Evolutionary conservation across 148 eudicot species (phyloP).

Genomic region (Vaccinium myrtillus): DNA sequence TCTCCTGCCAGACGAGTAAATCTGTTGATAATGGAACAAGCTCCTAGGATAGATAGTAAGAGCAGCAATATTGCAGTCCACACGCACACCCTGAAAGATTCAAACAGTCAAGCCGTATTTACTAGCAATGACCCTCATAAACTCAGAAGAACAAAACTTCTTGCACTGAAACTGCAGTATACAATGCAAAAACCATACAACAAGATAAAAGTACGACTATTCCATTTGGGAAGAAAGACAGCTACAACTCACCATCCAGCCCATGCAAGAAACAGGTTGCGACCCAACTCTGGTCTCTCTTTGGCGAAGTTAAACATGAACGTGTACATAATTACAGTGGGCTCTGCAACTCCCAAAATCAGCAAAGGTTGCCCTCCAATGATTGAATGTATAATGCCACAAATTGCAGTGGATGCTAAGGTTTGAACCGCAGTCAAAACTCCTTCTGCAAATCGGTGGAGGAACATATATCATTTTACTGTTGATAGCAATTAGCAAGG

Average conservation of each 20-base stretch:
- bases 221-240: background rate
- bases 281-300: slow-evolving; percentile 80
- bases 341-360: slow-evolving; percentile 97
- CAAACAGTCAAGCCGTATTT: background rate
- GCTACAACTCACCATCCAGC: slow-evolving; percentile 73
- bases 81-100: slow-evolving; percentile 82
- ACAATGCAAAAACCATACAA: background rate
- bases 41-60: slow-evolving; percentile 84
- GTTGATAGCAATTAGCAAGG: background rate
- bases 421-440: slow-evolving; percentile 94
- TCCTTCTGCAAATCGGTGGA: slow-evolving; percentile 58
- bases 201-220: background rate
- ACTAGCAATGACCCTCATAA: slow-evolving; percentile 7
- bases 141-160: background rate
- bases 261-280: slow-evolving; percentile 88
- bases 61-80: slow-evolving; percentile 95
- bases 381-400: slow-evolving; percentile 94
- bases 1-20: slow-evolving; percentile 98
- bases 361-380: slow-evolving; percentile 96
- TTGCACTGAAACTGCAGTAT: slow-evolving; percentile 2
- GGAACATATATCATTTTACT: background rate
- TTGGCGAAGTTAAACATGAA: slow-evolving; percentile 97
- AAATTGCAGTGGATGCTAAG: slow-evolving; percentile 88
- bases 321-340: slow-evolving; percentile 96
- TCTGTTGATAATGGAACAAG: slow-evolving; percentile 93